Evolutionary conservation across 495 filamentous ascomycete genomes (phyloP), one percentile per base, ranked within the genome.

Genomic region (Achaetomiella virescens): DNA sequence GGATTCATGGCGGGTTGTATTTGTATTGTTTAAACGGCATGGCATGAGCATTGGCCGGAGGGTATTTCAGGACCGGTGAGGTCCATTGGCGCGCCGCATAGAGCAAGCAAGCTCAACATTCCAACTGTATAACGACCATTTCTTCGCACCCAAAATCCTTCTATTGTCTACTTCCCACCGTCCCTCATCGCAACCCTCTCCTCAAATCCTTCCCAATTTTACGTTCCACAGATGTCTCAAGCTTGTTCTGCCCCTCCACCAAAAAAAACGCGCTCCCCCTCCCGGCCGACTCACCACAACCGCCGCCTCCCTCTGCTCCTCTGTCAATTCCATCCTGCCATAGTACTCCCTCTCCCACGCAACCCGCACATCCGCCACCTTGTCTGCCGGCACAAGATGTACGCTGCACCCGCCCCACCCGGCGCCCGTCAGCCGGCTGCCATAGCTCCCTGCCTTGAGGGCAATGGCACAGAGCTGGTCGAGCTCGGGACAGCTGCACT

Each of bases 381-480:
- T 92, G 54, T 89, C 82, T 61, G 84, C 86, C 2, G 92, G 87
- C 45, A 97, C 84, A 54, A 98, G 79, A 71, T 98, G 95, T 47
- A 98, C 92, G 42, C 81, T 90, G 70, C 95, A 97, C 12, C 93
- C 93, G 58, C 93, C 93, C 93, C 93, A 98, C 25, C 93, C 93
- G 15, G 93, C 93, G 47, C 93, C 93, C 2, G 93, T 98, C 64
- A 97, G 72, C 9, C 93, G 80, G 60, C 86, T 88, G 20, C 93
- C 95, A 70, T 87, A 92, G 38, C 85, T 81, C 20, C 95, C 93
- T 4, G 86, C 87, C 41, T 72, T 73, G 12, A 84, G 78, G 1
- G 93, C 92, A 60, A 97, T 84, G 25, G 72, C 64, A 66, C 91
- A 97, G 37, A 98, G 79, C 51, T 88, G 78, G 66, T 98, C 95